Conservation (phyloP, 768 basidiomycete genomes). For the Russula emetica region DNA sequence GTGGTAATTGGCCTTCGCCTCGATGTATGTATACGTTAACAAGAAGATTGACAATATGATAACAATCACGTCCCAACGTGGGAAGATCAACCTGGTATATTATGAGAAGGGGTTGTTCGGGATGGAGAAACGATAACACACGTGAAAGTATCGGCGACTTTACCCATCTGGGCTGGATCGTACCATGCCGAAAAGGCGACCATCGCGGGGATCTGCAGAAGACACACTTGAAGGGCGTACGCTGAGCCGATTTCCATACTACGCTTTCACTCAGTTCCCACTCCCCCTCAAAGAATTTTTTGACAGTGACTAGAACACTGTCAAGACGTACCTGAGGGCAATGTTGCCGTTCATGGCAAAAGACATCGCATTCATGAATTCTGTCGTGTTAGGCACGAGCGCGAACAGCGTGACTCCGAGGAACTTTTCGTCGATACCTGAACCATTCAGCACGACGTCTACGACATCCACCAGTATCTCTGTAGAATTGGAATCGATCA, state of each 20-base stretch:
- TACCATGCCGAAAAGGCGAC: slow-evolving; percentile 98
- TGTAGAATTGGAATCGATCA: slow-evolving; percentile 33
- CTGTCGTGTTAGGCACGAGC: slow-evolving; percentile 96
- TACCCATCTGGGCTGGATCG: slow-evolving; percentile 78
- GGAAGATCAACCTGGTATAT: slow-evolving; percentile 80
- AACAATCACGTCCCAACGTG: slow-evolving; percentile 94
- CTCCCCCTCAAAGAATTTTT: background rate
- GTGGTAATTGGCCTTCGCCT: slow-evolving; percentile 98
- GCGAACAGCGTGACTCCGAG: slow-evolving; percentile 95
- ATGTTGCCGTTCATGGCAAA: slow-evolving; percentile 98
- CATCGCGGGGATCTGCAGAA: slow-evolving; percentile 98
- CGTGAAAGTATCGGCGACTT: slow-evolving; percentile 90
- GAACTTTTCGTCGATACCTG: slow-evolving; percentile 96
- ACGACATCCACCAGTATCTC: slow-evolving; percentile 95
- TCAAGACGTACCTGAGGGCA: slow-evolving; percentile 68
- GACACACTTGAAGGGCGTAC: slow-evolving; percentile 96
- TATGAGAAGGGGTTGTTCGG: background rate
- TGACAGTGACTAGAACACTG: background rate
- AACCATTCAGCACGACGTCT: slow-evolving; percentile 84
- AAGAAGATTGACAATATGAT: slow-evolving; percentile 96
- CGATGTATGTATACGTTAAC: slow-evolving; percentile 98
- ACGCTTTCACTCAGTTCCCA: slow-evolving; percentile 5
- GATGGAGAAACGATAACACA: slow-evolving; percentile 40
- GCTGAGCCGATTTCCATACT: slow-evolving; percentile 99
- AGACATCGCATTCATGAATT: slow-evolving; percentile 99